Evolutionary conservation across 495 filamentous ascomycete species (phyloP), one percentile per base, ranked within the genome.

Genomic region (Annulohypoxylon bovei): DNA sequence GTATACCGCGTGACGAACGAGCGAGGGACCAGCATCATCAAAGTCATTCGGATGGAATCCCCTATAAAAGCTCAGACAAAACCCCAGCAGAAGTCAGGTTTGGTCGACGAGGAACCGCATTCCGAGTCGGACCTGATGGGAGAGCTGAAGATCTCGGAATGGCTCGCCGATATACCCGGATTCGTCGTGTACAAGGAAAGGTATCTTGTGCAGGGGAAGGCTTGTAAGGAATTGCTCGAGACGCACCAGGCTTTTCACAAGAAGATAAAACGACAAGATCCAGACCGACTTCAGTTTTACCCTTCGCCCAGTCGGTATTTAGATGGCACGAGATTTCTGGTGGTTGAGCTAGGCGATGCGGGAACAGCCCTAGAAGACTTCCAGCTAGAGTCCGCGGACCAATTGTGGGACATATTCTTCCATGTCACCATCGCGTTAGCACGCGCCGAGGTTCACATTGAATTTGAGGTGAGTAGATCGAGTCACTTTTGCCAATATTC

Each of bases 161-260:
- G 86, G 60, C 85, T 97, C 22, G 88, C 91, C 49, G 86, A 88
- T 16, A 88, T 95, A 44, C 92, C 93, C 1, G 94, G 94, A n/a
- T 97, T 96, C 77, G 92, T 93, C n/a, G 85, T 90, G n/a, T 95
- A 95, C 81, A 88, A 93, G 72, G 89, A 91, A 46, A 86, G 91
- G 5, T 89, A 91, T 47, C 82, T 97, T 6, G 82, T 97, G 0
- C 81, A 88, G 70, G 94, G 94, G 0, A 86, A 85, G 16, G 88
- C 92, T 8, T 86, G 90, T 7, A 78, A 81, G 28, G 78, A 82
- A 0, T 88, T 95, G 50, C 81, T 89, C 27, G 79, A 85, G 33
- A 92, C 93, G 16, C 90, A 86, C 72, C 83, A 83, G 72, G 74
- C 67, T 4, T 93, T 88, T 80, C 87, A 92, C 40, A 79, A 84